Percentiles rank a stretch among this genome's conserved stretches.
phyloP scores from a whole-genome alignment of 176 grass and related monocot genomes.

The Aegilops tauschii region DNA sequence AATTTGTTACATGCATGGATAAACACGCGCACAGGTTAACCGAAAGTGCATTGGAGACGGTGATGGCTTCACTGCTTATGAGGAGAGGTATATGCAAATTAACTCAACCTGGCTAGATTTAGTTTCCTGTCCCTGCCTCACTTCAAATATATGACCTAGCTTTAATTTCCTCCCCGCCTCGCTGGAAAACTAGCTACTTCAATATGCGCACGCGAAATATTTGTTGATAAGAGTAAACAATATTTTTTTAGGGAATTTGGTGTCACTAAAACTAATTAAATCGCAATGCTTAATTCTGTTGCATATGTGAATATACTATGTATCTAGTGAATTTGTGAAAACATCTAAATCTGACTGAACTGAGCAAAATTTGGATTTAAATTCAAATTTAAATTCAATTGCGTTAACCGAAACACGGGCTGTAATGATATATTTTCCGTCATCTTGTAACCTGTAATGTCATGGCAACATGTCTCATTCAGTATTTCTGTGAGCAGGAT shows the following conservation, averaged over 20 bases:
- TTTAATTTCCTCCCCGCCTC: neutral
- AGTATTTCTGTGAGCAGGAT: neutral
- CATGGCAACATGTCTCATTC: neutral
- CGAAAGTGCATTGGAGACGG: conserved; percentile 22
- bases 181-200: neutral
- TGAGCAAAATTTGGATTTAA: neutral
- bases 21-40: neutral
- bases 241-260: neutral
- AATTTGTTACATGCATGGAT: neutral
- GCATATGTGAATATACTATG: neutral
- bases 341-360: neutral
- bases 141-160: neutral
- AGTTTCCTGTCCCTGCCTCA: neutral
- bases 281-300: neutral
- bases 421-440: neutral
- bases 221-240: neutral
- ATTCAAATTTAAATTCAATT: neutral
- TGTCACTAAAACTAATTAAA: neutral
- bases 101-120: neutral
- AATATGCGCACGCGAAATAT: neutral
- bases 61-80: conserved; percentile 34
- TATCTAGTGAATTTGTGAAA: neutral
- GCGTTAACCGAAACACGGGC: neutral
- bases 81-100: neutral
- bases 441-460: neutral